Evolutionary conservation across 164 flowering plant genomes (phyloP), one percentile per base, ranked within the genome.

Genomic region (Nymphaea colorata): DNA sequence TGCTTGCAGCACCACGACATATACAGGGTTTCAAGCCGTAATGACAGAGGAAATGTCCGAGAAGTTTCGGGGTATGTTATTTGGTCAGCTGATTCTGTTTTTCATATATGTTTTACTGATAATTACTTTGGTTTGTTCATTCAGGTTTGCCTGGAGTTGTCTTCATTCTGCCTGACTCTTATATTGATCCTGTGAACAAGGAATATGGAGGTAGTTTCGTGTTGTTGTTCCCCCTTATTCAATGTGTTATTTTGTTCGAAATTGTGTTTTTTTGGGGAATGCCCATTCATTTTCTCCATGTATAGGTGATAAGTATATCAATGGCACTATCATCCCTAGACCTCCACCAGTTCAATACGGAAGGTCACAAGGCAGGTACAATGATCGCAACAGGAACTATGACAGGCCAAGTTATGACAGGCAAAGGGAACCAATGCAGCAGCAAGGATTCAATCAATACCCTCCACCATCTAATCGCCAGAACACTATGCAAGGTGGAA

Each of bases 1-100:
- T 82, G 98, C 99, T 14, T 87, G 91, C 70, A 92, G 98, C 80
- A 95, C 99, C 14, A 87, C 99, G 15, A 90, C 90, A 18, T 95
- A 90, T 73, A 66, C 63, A 5, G 97, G 99, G n/a, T 95, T 95
- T 80, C 99, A 95, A 74, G 93, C 81, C 72, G 73, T 76, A 65
- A 82, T 87, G 85, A 80, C 96, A 3, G 91, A 92, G 75, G 94
- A 84, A 67, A 87, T 83, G 77, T 88, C 98, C 1, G 80, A 92
- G 70, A 86, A 87, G 77, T 92, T 92, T 72, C 69, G 80, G 67
- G 87, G 98, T 87, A 75, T 43, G 71, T 7, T 65, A 43, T 11
- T 8, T 14, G 15, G 36, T 25, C 36, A 25, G 36, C 36, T 5
- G 36, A 51, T 51, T 51, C 14, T 51, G 14, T 51, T 51, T 4